Evolutionary conservation across 1,284 basidiomycete species (phyloP).

Genomic region (Boletellus sp.): DNA sequence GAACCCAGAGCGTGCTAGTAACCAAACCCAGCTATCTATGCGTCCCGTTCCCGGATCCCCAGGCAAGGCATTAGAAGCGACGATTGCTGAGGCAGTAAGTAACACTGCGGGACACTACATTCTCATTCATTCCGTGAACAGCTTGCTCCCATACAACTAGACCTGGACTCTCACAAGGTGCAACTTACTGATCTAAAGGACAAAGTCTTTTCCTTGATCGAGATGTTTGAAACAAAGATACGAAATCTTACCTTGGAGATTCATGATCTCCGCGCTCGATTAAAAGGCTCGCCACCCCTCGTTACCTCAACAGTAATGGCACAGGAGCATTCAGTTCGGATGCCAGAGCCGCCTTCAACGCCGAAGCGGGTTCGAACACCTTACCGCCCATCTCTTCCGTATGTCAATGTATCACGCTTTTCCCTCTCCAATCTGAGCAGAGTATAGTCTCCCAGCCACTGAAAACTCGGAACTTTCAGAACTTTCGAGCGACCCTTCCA

Average conservation of each 20-base stretch:
- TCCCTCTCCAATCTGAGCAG: constrained; percentile 7
- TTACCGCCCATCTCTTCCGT: constrained; percentile 25
- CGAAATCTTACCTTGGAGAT: constrained; percentile 33
- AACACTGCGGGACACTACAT: background rate
- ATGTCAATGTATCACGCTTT: constrained; percentile 10
- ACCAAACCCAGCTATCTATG: constrained; percentile 9
- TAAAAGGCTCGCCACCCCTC: constrained; percentile 9
- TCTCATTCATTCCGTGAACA: constrained; percentile 24
- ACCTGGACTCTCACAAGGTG: constrained; percentile 38
- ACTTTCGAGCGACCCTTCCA: constrained; percentile 21
- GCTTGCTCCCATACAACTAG: constrained; percentile 51
- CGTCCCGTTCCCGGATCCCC: constrained; percentile 15
- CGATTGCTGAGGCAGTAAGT: constrained; percentile 44
- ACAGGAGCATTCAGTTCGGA: constrained; percentile 18
- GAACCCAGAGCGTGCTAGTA: constrained; percentile 1
- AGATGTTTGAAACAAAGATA: constrained; percentile 36
- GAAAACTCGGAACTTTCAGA: constrained; percentile 20
- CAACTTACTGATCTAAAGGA: constrained; percentile 42
- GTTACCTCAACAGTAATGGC: constrained; percentile 9
- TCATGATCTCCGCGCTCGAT: constrained; percentile 22
- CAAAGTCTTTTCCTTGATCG: constrained; percentile 33
- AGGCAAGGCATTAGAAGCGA: constrained; percentile 20
- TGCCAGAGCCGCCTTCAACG: constrained; percentile 32
- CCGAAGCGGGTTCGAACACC: constrained; percentile 34
- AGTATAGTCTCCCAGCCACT: constrained; percentile 18